Percentiles rank a stretch among this genome's conserved stretches.
Evolutionary conservation across 305 asterid genomes (phyloP).

Genomic region (Fraxinus velutina): DNA sequence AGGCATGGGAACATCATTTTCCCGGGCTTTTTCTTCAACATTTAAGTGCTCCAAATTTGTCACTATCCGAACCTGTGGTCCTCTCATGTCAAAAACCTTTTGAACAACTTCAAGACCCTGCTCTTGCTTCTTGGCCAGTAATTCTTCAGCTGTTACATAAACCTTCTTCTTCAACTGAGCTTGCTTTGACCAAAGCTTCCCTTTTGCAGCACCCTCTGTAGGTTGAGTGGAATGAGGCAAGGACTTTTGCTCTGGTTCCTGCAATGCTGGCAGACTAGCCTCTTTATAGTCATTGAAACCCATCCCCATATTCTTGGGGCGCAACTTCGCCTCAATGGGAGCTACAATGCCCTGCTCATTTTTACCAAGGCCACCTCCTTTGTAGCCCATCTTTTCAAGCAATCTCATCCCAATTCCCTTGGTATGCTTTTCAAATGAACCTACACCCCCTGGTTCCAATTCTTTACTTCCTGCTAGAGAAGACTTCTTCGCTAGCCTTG

Average conservation of each 20-base stretch:
- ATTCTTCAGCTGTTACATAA: constrained; percentile 67
- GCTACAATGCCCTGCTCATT: constrained; percentile 72
- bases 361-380: constrained; percentile 93
- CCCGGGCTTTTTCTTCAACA: constrained; percentile 76
- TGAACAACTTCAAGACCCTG: constrained; percentile 68
- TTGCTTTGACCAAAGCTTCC: constrained; percentile 72
- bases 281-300: constrained; percentile 83
- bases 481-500: constrained; percentile 51
- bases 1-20: constrained; percentile 83
- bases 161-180: constrained; percentile 49
- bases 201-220: constrained; percentile 39
- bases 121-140: constrained; percentile 72
- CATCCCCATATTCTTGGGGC: constrained; percentile 89
- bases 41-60: constrained; percentile 82
- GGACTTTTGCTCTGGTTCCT: constrained; percentile 48
- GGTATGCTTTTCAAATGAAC: constrained; percentile 68
- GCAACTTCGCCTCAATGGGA: constrained; percentile 73
- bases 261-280: constrained; percentile 42
- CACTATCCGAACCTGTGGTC: constrained; percentile 88
- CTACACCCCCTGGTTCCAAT: constrained; percentile 46
- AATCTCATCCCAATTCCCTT: constrained; percentile 73
- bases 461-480: constrained; percentile 45
- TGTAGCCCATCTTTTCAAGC: constrained; percentile 89
- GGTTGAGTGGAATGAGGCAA: constrained; percentile 35
- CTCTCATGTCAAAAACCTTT: constrained; percentile 96